phyloP scores from a whole-genome alignment of 31 red algal species.

The Asparagopsis taxiformis region DNA sequence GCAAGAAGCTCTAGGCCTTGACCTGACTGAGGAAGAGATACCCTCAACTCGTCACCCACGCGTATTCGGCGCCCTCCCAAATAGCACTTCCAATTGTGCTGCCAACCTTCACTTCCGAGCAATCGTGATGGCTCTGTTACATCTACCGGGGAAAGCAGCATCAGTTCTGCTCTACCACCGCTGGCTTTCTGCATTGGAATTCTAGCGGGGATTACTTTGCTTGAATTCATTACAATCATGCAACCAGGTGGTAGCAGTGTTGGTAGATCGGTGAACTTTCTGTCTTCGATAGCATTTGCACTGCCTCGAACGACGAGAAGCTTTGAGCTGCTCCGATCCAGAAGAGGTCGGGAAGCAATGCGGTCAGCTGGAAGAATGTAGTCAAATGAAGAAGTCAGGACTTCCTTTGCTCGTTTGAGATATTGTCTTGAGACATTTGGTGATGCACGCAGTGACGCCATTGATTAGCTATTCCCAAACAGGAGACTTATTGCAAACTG shows the following conservation, averaged over 20 bases:
- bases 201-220: slow-evolving; percentile 83
- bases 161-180: slow-evolving; percentile 71
- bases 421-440: too few relatives aligned
- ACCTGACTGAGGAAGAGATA: neutral
- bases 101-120: slow-evolving; percentile 12
- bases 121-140: slow-evolving; percentile 45
- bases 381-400: slow-evolving; percentile 22
- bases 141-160: slow-evolving; percentile 63
- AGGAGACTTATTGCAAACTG: too few relatives aligned
- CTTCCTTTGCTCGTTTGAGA: slow-evolving; percentile 12
- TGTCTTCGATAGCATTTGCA: neutral
- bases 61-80: slow-evolving; percentile 74
- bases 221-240: slow-evolving; percentile 76
- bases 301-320: slow-evolving; percentile 69
- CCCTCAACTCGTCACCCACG: slow-evolving; percentile 34
- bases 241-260: slow-evolving; percentile 47
- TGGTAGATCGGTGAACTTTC: slow-evolving; percentile 68
- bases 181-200: slow-evolving; percentile 61
- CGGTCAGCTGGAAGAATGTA: slow-evolving; percentile 81
- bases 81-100: slow-evolving; percentile 56
- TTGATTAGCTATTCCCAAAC: too few relatives aligned
- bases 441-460: too few relatives aligned
- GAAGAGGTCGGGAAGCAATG: slow-evolving; percentile 66
- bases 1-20: slow-evolving; percentile 1
- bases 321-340: slow-evolving; percentile 56